Base-by-base conservation (phyloP, 2,329 filamentous ascomycete genomes). In the Amesomyces nigricolor region DNA sequence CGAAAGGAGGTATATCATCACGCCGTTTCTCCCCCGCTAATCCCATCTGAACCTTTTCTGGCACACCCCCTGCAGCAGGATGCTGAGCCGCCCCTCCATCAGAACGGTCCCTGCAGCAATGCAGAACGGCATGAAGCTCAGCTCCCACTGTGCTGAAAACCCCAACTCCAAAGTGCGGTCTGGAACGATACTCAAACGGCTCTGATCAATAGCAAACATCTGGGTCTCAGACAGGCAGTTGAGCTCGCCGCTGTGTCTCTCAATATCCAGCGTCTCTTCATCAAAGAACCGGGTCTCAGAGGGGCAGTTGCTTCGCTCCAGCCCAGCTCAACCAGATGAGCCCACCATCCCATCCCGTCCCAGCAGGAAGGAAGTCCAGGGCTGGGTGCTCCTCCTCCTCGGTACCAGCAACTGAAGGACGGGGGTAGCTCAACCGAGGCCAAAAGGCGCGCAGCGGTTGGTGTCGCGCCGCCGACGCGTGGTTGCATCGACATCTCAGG, bases 291-390 rank as follows among this genome's bases (percentile, higher is more conserved):
- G 39, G 13, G 38, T 17, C 10, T 35, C 32, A 30, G 35, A 38
- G 16, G 19, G 49, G 26, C 37, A 37, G 45, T n/a, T 32, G 22
- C 19, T 48, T 45, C 54, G 26, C 54, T 45, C 39, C 29, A 32
- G 22, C 19, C 51, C 48, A 57, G 32, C 54, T 45, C 39, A 35
- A 37, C 30, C 35, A 53, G 26, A 55, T 57, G 53, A 53, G 42
- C 49, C 37, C 55, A 53, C 55, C 52, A 45, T 46, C 16, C 30
- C 19, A 29, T 14, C 14, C 26, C 22, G 22, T 26, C 22, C 22
- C 22, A 26, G 22, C 22, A 26, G 22, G 22, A 6, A 26, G 22
- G 22, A 5, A 22, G 22, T 22, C 3, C 13, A 19, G 38, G 46
- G 26, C 35, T 40, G 22, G 35, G 47, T 39, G 30, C 42, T 16